Base-by-base conservation (phyloP, 2,329 filamentous ascomycete species). In the Daldinia sp. region DNA sequence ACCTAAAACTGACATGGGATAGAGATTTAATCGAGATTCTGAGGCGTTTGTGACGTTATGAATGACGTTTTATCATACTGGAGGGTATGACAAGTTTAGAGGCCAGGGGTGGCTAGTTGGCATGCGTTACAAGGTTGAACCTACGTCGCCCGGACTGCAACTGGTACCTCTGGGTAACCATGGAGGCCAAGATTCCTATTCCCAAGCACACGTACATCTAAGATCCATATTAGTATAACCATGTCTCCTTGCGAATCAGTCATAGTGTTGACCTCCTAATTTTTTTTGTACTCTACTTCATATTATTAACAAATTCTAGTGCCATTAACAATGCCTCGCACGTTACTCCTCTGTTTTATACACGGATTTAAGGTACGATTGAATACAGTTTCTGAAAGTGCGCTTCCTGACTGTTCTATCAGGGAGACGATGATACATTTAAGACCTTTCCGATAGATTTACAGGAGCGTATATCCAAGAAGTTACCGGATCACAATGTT, bases 341-440 rank as follows among this genome's bases (percentile, higher is more conserved):
- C 90, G 23, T 78, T 93, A 4, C 80, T 93, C 2, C 83, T 93
- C 6, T 91, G 90, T 76, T 93, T 93, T 76, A 88, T 93, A 56
- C 91, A 93, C 78, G 91, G 91, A 53, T 93, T 93, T 84, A 92
- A 92, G 82, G 87, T 86, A 26, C 56, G 68, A 9, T 48, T 28
- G n/a, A 41, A 62, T n/a, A 55, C 53, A 20, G 15, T 44, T 65
- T 15, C 67, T 20, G 35, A 33, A 4, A 15, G 6, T 26, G 28
- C 2, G 6, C 30, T 2, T 18, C 5, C 46, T 74, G 39, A 73
- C 62, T 18, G 2, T 2, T 10, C 9, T 41, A 30, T 20, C 73
- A 91, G 86, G 91, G 91, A 46, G 85, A 86, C 72, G 90, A 93
- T 72, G 83, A 91, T 76, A 93, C 91, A 18, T 93, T 93, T 75